Percentiles rank a stretch among this genome's conserved stretches.
phyloP scores from a whole-genome alignment of 108 stramenopile genomes.

The Schizochytrium sp. region DNA sequence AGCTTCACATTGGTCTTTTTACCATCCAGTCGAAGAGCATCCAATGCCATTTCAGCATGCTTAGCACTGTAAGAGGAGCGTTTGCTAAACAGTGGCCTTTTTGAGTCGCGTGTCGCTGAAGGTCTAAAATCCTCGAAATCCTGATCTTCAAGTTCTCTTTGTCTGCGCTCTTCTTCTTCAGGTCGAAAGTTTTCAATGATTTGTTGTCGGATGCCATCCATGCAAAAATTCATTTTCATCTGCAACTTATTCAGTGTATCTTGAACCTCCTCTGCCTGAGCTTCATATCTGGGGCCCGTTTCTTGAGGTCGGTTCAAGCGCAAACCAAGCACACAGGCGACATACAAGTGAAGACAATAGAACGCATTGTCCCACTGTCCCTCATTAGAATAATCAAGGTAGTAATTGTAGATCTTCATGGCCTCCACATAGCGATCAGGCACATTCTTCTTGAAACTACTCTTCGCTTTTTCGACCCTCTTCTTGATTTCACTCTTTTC shows the following conservation, averaged over 20 bases:
- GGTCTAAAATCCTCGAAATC: no score
- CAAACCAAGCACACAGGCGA: constrained; percentile 14
- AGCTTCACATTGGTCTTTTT: constrained; percentile 55
- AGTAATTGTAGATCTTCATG: constrained; percentile 29
- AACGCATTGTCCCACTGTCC: constrained; percentile 53
- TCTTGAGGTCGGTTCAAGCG: neutral
- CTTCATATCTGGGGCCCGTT: neutral
- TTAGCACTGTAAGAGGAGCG: constrained; percentile 18
- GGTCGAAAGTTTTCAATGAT: constrained; percentile 34
- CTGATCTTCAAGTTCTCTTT: neutral
- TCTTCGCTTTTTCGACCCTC: neutral
- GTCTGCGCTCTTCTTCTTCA: neutral
- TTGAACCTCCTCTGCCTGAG: constrained; percentile 21
- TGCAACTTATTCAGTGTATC: neutral
- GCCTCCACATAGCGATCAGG: constrained; percentile 32
- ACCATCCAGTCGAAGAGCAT: constrained; percentile 38
- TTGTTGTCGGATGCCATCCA: constrained; percentile 44
- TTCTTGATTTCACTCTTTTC: neutral
- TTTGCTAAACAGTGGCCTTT: neutral
- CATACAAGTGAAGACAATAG: constrained; percentile 36
- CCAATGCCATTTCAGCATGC: constrained; percentile 10
- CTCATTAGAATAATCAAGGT: neutral
- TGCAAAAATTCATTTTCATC: neutral
- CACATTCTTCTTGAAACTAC: neutral
- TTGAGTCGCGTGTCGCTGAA: neutral